phyloP scores from a whole-genome alignment of 176 grass and related monocot species.

The Tillandsia leiboldiana region DNA sequence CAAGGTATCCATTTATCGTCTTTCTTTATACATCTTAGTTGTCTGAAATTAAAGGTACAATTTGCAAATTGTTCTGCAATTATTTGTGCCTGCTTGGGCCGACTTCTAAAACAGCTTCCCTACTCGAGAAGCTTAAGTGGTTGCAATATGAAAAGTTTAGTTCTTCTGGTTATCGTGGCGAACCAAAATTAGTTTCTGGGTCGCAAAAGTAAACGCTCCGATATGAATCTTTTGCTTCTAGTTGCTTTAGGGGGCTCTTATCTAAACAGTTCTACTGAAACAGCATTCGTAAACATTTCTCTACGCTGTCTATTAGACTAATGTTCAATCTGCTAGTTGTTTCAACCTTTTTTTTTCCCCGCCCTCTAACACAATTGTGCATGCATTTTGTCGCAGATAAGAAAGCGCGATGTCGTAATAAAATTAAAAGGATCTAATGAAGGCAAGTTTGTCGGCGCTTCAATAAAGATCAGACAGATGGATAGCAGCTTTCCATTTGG shows the following conservation, averaged over 20 bases:
- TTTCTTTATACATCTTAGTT: not conserved
- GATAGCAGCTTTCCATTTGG: slow-evolving; percentile 88
- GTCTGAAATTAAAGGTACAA: not conserved
- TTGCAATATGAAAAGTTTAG: too few relatives aligned
- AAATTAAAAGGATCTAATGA: slow-evolving; percentile 54
- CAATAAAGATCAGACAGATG: slow-evolving; percentile 60
- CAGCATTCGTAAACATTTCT: too few relatives aligned
- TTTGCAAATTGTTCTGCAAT: not conserved
- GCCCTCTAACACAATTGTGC: slow-evolving; percentile 12
- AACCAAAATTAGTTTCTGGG: too few relatives aligned
- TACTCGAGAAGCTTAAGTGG: too few relatives aligned
- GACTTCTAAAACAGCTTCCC: too few relatives aligned
- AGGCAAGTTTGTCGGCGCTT: slow-evolving; percentile 39
- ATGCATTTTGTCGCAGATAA: slow-evolving; percentile 41
- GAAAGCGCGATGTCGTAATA: slow-evolving; percentile 66
- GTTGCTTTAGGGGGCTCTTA: not conserved
- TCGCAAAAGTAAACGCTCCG: too few relatives aligned
- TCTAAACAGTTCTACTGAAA: slow-evolving; percentile 2
- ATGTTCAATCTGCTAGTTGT: not conserved
- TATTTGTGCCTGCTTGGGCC: too few relatives aligned
- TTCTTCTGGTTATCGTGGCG: too few relatives aligned
- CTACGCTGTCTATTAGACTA: too few relatives aligned
- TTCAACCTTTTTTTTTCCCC: not conserved
- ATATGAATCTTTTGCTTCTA: too few relatives aligned
- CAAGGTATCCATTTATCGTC: slow-evolving; percentile 18